Conservation (phyloP, 345 rosid species). For the Moringa oleifera region DNA sequence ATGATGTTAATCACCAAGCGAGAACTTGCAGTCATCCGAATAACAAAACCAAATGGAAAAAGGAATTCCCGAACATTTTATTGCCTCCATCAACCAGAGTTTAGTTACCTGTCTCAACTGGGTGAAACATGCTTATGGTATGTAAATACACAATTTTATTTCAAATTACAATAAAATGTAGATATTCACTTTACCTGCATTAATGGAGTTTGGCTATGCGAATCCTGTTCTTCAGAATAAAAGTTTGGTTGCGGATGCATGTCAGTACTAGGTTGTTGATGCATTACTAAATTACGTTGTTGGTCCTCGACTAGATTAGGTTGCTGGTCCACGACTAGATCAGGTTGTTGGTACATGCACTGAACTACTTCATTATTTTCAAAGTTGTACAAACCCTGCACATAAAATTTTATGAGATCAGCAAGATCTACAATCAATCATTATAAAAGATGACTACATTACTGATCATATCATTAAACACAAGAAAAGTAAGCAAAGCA, state of each 20-base stretch:
- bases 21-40: neutral
- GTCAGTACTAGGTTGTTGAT: constrained; percentile 19
- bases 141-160: neutral
- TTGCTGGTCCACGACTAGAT: neutral
- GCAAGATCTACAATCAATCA: neutral
- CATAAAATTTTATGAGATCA: neutral
- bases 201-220: constrained; percentile 17
- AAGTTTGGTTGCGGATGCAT: constrained; percentile 24
- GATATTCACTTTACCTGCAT: constrained; percentile 19
- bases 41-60: too few species aligned
- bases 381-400: neutral
- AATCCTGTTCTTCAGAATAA: constrained; percentile 19
- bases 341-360: neutral
- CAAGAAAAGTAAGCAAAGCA: neutral
- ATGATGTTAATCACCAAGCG: constrained; percentile 1
- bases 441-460: neutral
- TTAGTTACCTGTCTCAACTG: constrained; percentile 20
- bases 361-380: neutral
- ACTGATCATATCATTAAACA: neutral
- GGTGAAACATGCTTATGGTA: constrained; percentile 12
- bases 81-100: neutral
- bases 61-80: neutral
- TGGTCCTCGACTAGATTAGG: constrained; percentile 14
- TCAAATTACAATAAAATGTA: neutral
- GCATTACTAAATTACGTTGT: constrained; percentile 22